Evolutionary conservation across 768 basidiomycete species (phyloP).

Genomic region (Calocybe gangraenosa): DNA sequence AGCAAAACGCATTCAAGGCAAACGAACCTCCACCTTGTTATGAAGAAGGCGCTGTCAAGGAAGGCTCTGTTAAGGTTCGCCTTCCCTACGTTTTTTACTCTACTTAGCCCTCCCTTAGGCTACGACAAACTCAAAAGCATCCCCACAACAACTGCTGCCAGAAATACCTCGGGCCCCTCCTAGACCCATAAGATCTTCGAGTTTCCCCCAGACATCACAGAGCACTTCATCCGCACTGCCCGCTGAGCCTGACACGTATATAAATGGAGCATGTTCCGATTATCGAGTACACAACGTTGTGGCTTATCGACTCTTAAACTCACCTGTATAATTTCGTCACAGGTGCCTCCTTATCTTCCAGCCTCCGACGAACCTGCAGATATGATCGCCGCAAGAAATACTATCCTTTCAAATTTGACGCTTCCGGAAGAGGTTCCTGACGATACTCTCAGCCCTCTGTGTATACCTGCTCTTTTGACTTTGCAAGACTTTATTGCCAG

Average conservation of each 20-base stretch:
- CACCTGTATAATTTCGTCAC: background rate
- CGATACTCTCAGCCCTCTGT: slow-evolving; percentile 63
- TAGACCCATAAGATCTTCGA: slow-evolving; percentile 6
- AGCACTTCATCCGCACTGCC: background rate
- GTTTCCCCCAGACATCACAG: slow-evolving; percentile 5
- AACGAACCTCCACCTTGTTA: slow-evolving; percentile 35
- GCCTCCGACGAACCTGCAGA: slow-evolving; percentile 35
- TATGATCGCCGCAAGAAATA: slow-evolving; percentile 49
- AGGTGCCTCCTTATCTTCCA: slow-evolving; percentile 8
- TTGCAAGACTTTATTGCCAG: slow-evolving; percentile 67
- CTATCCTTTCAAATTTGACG: slow-evolving; percentile 55
- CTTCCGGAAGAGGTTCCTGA: slow-evolving; percentile 61
- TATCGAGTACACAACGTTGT: slow-evolving; percentile 11
- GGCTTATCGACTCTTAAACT: background rate
- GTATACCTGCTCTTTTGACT: slow-evolving; percentile 59
- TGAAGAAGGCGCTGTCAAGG: slow-evolving; percentile 19
- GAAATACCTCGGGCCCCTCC: slow-evolving; percentile 1
- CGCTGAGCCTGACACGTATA: background rate
- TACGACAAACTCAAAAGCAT: background rate
- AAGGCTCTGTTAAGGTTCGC: slow-evolving; percentile 19
- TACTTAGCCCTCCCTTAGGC: slow-evolving; percentile 5
- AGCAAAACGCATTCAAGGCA: background rate
- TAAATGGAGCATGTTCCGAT: slow-evolving; percentile 7
- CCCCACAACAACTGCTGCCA: slow-evolving; percentile 1
- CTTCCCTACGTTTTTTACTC: background rate